phyloP scores from a whole-genome alignment of 2,329 filamentous ascomycete genomes.

The Coleophoma eucalyptorum region DNA sequence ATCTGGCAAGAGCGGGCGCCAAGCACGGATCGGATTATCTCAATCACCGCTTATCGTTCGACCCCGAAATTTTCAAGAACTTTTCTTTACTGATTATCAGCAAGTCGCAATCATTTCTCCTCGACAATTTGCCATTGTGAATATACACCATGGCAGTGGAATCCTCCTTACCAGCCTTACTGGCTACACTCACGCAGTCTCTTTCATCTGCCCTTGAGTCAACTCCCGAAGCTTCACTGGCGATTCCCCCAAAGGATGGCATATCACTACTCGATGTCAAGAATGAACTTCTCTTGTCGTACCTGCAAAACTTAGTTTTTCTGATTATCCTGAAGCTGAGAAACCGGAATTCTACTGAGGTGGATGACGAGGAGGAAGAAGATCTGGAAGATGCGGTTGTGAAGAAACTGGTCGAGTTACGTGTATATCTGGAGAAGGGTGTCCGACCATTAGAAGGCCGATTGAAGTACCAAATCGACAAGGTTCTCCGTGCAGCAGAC shows the following conservation, averaged over 20 bases:
- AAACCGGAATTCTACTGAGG: conserved; percentile 34
- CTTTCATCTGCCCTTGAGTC: conserved; percentile 59
- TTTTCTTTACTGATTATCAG: background rate
- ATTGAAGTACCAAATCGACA: conserved; percentile 93
- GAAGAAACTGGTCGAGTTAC: conserved; percentile 82
- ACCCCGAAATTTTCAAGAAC: background rate
- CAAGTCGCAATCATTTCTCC: background rate
- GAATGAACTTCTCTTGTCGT: conserved; percentile 94
- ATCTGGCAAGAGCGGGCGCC: background rate
- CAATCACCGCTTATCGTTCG: background rate
- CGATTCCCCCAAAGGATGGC: conserved; percentile 76
- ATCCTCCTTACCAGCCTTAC: conserved; percentile 43
- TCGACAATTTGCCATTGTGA: no score
- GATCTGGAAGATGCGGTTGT: conserved; percentile 65
- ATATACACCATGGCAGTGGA: conserved; percentile 40
- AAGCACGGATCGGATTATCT: background rate
- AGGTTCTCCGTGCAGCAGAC: conserved; percentile 76
- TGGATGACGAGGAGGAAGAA: conserved; percentile 31
- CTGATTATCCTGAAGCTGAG: conserved; percentile 79
- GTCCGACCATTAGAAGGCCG: conserved; percentile 86
- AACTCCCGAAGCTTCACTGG: conserved; percentile 54
- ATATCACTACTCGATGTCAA: conserved; percentile 95
- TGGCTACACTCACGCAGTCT: conserved; percentile 54
- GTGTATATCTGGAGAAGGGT: conserved; percentile 91
- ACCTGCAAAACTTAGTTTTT: conserved; percentile 91